A percentile compares a stretch with the other conserved stretches of the same genome.
phyloP scores from a whole-genome alignment of 345 rosid species.

The Salix exigua region DNA sequence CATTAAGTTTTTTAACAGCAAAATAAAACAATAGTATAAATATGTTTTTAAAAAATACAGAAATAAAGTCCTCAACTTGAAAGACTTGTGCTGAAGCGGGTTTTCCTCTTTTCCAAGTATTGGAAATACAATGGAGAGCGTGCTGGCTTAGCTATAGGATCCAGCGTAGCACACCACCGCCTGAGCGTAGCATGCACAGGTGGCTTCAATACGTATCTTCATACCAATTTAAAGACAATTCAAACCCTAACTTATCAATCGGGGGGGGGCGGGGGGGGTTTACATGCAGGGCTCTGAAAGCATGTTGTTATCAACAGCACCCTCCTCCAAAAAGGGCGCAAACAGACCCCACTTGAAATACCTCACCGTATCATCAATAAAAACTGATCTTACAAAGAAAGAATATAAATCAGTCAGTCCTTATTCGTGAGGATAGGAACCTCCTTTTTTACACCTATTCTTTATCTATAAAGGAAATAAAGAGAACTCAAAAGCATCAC shows the following conservation, averaged over 20 bases:
- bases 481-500: conserved; percentile 14
- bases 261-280: neutral
- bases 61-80: too few relatives aligned
- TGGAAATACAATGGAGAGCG: too few relatives aligned
- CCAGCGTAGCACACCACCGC: too few relatives aligned
- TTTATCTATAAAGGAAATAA: neutral
- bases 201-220: neutral
- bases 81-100: too few relatives aligned
- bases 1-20: too few relatives aligned
- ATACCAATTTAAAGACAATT: neutral
- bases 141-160: too few relatives aligned
- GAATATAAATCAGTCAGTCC: neutral
- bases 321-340: neutral
- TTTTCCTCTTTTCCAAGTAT: too few relatives aligned
- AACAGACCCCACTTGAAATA: neutral
- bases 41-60: too few relatives aligned
- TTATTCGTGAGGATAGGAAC: neutral
- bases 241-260: neutral
- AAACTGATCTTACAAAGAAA: neutral
- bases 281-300: neutral
- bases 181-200: neutral
- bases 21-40: too few relatives aligned
- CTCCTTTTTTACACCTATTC: conserved; percentile 1
- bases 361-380: neutral
- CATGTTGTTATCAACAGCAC: neutral